Base-by-base conservation (phyloP, 2,329 filamentous ascomycete genomes). In the Diaporthe eres region DNA sequence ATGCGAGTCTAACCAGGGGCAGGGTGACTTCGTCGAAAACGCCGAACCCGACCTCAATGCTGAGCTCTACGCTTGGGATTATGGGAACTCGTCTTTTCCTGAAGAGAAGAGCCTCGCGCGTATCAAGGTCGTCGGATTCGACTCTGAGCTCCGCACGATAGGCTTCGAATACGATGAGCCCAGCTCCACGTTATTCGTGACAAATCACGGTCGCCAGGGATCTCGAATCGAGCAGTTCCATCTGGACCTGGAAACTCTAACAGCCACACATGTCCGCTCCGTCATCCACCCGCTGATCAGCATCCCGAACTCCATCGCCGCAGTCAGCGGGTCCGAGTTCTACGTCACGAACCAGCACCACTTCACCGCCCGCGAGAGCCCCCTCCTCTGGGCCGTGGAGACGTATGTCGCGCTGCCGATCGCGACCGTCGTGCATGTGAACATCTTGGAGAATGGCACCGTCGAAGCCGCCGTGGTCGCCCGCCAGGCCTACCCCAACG, bases 301-400 rank as follows among this genome's bases (percentile, higher is more conserved):
- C 58, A 81, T 74, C 0, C 86, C 86, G 5, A 87, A 87, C 75
- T 80, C 85, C 10, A 83, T 87, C 19, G 79, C 80, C 3, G 72
- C 85, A 1, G 75, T 85, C 42, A 83, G 80, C 73, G 77, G 75
- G 10, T 79, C 82, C 3, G 85, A 86, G 74, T 78, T 87, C 28
- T 85, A 84, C 71, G 82, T 87, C 28, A 86, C 85, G 4, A 87
- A 87, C 61, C 83, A 85, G 75, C 84, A 87, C 76, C 72, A 81
- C 77, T 83, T 87, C 74, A 78, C 81, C 1, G 75, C 78, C 15
- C 77, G 76, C 3, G 71, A 82, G 10, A 74, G 77, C 3, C 78
- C 74, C 0, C 4, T 82, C 0, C 77, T 86, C 0, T 78, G 81
- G 12, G 72, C 74, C 1, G 1, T 84, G 0, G 86, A 87, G 78